A percentile compares a stretch with the other conserved stretches of the same genome.
Conservation (phyloP, 495 filamentous ascomycete genomes). For the Penicillium daleae region DNA sequence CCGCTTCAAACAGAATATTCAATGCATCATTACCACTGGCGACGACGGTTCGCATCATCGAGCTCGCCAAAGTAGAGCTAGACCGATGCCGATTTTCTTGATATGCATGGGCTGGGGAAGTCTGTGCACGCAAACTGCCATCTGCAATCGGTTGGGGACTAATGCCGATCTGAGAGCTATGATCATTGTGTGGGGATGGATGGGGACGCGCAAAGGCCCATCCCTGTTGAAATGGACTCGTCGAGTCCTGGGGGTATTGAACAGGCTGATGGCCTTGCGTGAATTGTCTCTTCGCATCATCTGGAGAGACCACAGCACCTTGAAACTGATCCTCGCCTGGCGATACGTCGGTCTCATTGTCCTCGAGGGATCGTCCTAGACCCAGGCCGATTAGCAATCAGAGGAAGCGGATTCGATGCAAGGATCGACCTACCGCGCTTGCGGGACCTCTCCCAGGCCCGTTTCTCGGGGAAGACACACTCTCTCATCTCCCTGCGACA, state of each 20-base stretch:
- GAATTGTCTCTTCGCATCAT: conserved; percentile 9
- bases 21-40: conserved; percentile 57
- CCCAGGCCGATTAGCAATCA: conserved; percentile 10
- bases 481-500: conserved; percentile 89
- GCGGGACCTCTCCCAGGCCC: conserved; percentile 48
- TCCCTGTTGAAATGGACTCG: conserved; percentile 23
- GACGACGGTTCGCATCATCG: conserved; percentile 54
- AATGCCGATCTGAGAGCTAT: conserved; percentile 18
- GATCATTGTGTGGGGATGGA: conserved; percentile 20
- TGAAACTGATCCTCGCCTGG: conserved; percentile 11
- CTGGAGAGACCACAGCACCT: conserved; percentile 3
- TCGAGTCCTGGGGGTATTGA: conserved; percentile 12
- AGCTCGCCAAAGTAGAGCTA: conserved; percentile 41
- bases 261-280: conserved; percentile 13
- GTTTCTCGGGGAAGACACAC: conserved; percentile 89
- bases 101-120: conserved; percentile 20
- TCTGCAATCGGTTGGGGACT: conserved; percentile 18
- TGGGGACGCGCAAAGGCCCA: conserved; percentile 21
- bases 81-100: conserved; percentile 35
- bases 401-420: not conserved
- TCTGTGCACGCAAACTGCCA: conserved; percentile 6
- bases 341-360: conserved; percentile 18
- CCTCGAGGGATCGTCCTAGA: conserved; percentile 25
- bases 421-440: conserved; percentile 37
- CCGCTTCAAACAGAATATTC: conserved; percentile 58